Base-by-base conservation (phyloP, 2,329 filamentous ascomycete species). In the Fusarium sp. region DNA sequence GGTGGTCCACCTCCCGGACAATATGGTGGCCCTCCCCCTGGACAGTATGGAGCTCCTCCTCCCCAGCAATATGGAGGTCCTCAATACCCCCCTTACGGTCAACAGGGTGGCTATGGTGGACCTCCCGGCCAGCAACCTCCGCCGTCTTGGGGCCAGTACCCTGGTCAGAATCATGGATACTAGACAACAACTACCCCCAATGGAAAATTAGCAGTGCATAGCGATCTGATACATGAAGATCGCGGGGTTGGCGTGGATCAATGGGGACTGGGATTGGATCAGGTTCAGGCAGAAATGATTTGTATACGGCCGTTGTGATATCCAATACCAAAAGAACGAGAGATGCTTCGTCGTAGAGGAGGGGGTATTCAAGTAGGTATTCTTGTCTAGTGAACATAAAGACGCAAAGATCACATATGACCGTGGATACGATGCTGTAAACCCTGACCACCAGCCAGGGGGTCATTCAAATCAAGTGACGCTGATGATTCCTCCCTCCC, bases 111-210 rank as follows among this genome's bases (percentile, higher is more conserved):
- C 17, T 73, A 79, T 33, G 76, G 72, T 3, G 72, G 60, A 37
- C 65, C 71, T 68, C 78, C 78, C 11, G 70, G 65, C 20, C 74
- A 76, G 27, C 75, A 77, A 11, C 77, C 73, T 59, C 75, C 77
- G 17, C 74, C 80, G 8, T 76, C 78, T 11, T 84, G 82, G 82
- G 79, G 76, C 54, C 79, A 83, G 60, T 85, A 84, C 60, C 82
- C 82, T n/a, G 83, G 83, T 15, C 82, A 84, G 66, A 76, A 77
- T 57, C 82, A 80, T 50, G 77, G 81, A n/a, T 82, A 82, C 68
- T 82, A 70, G 69, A 65, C 15, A 58, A 35, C 11, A 12, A 43
- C 27, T 52, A 52, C 47, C 27, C 47, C 47, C 27, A 20, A 20
- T 20, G 47, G 47, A n/a, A 52, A 52, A 52, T 30, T 20, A 30